Conservation (phyloP, 257 asterid species). For the Lithospermum erythrorhizon region DNA sequence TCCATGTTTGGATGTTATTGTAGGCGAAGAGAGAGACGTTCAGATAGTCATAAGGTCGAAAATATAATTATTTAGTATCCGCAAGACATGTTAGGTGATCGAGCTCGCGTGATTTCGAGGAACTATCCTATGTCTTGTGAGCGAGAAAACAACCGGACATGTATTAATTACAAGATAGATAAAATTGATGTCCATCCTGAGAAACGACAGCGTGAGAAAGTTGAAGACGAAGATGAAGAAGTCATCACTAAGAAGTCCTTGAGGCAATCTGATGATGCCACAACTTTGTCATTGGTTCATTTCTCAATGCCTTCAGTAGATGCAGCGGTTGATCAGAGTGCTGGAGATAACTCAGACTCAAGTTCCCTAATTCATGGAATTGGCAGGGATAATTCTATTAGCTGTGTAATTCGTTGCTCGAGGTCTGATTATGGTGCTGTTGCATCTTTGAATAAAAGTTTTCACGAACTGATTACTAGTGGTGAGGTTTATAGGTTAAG, state of each 20-base stretch:
- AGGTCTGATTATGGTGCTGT: conserved; percentile 77
- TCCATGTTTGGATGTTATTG: conserved; percentile 19
- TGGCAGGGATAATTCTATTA: conserved; percentile 76
- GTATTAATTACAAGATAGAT: conserved; percentile 43
- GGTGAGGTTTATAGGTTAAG: conserved; percentile 70
- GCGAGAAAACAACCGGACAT: conserved; percentile 47
- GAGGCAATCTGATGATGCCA: conserved; percentile 25
- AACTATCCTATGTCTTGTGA: conserved; percentile 43
- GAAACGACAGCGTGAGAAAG: conserved; percentile 47
- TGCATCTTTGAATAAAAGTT: conserved; percentile 56
- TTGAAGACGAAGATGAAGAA: conserved; percentile 32
- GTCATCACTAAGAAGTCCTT: conserved; percentile 23
- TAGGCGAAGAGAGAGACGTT: conserved; percentile 12
- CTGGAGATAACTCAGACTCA: conserved; percentile 40
- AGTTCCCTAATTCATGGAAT: conserved; percentile 61
- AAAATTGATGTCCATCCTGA: conserved; percentile 30
- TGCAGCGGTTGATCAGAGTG: conserved; percentile 17
- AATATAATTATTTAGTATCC: conserved; percentile 18
- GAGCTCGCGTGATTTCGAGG: conserved; percentile 60
- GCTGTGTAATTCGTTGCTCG: conserved; percentile 68
- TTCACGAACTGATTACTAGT: conserved; percentile 53
- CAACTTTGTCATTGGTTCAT: conserved; percentile 20
- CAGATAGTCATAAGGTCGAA: conserved; percentile 9
- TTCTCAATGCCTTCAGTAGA: conserved; percentile 11
- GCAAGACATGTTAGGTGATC: conserved; percentile 69